phyloP scores from a whole-genome alignment of 306 rosid genomes.

The Vigna radiata region DNA sequence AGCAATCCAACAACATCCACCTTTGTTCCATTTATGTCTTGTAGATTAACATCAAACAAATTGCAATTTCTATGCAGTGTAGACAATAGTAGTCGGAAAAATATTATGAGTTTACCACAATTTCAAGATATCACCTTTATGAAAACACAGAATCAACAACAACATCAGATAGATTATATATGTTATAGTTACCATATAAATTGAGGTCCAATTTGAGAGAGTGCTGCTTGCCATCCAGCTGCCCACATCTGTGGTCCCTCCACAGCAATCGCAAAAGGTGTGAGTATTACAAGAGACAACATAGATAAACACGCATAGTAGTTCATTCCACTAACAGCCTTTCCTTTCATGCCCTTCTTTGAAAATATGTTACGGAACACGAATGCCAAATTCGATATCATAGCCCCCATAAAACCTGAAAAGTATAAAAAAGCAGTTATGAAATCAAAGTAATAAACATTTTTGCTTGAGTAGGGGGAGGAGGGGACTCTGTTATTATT shows the following conservation, averaged over 20 bases:
- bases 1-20: too few relatives aligned
- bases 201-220: slow-evolving; percentile 81
- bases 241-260: slow-evolving; percentile 96
- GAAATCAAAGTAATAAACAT: not conserved
- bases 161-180: slow-evolving; percentile 2
- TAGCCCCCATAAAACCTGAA: slow-evolving; percentile 98
- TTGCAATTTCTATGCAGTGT: not conserved
- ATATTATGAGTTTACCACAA: not conserved
- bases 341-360: slow-evolving; percentile 92
- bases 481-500: not conserved
- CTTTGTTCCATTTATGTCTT: too few relatives aligned
- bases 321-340: slow-evolving; percentile 93
- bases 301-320: slow-evolving; percentile 93
- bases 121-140: not conserved
- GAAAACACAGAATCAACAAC: slow-evolving; percentile 8
- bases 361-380: slow-evolving; percentile 90
- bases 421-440: not conserved
- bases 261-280: slow-evolving; percentile 87
- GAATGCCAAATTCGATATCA: slow-evolving; percentile 94
- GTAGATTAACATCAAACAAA: not conserved
- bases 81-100: not conserved
- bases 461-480: not conserved
- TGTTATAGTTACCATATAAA: slow-evolving; percentile 67
- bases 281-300: slow-evolving; percentile 72
- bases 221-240: slow-evolving; percentile 76